Base-by-base conservation (phyloP, 2,329 filamentous ascomycete species). In the Fusarium lateritium region DNA sequence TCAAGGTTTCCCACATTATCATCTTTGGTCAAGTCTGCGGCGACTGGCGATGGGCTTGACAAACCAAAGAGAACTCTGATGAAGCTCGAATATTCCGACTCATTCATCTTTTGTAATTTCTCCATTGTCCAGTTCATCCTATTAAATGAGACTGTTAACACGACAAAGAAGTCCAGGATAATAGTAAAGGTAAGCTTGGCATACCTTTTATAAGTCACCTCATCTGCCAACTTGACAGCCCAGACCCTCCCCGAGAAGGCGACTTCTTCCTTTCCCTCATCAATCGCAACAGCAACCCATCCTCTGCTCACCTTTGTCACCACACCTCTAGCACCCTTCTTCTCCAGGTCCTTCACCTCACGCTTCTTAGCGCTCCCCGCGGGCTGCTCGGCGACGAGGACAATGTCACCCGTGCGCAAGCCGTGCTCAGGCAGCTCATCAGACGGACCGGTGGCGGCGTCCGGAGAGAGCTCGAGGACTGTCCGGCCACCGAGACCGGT, bases 401-500 rank as follows among this genome's bases (percentile, higher is more conserved):
- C 92, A 62, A 96, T 92, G 78, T 96, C 93, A 2, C 93, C 93
- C 0, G 88, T 86, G 3, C 92, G 85, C 52, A 96, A 82, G 26
- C 92, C 92, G 82, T 95, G 92, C 76, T 93, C 91, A 2, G 91
- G 90, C 21, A 95, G 81, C 66, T 89, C 65, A n/a, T 58, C 75
- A 15, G 70, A 53, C n/a, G 51, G 60, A 6, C 87, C 84, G 3
- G 91, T 86, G 1, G 94, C 92, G n/a, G 88, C 81, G 75, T 98
- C 95, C 0, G 89, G 83, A 17, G 82, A 82, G 2, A 99, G 88
- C 78, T 98, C 94, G 5, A 98, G 83, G 3, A 99, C 91, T 0
- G 93, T 94, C 69, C 94, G 92, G n/a, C 96, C 96, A 17, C 94
- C 96, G 38, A 98, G 84, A 0, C 96, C 96, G 0, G 96, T 99